Evolutionary conservation across 495 filamentous ascomycete genomes (phyloP).

Genomic region (Aspergillus baeticus): DNA sequence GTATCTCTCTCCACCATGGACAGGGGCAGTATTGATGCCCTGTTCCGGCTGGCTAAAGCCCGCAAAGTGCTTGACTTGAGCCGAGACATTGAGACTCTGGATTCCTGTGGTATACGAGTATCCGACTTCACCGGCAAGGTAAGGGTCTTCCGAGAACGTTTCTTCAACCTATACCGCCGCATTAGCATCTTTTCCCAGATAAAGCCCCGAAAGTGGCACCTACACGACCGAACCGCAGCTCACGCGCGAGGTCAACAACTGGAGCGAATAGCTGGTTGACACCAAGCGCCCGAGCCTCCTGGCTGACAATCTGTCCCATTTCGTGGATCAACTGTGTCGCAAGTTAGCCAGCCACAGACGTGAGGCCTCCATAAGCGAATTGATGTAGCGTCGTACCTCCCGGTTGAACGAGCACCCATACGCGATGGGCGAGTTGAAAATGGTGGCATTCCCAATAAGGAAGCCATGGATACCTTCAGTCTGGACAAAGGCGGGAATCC

Average conservation of each 20-base stretch:
- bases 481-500: slow-evolving; percentile 69
- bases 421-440: slow-evolving; percentile 72
- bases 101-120: slow-evolving; percentile 59
- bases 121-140: slow-evolving; percentile 60
- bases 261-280: slow-evolving; percentile 70
- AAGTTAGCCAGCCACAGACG: not conserved
- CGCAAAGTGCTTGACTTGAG: slow-evolving; percentile 70
- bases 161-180: slow-evolving; percentile 54
- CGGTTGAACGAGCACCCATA: slow-evolving; percentile 66
- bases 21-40: slow-evolving; percentile 66
- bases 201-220: not conserved
- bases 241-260: slow-evolving; percentile 63
- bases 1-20: slow-evolving; percentile 67
- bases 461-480: slow-evolving; percentile 72
- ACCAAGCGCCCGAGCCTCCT: slow-evolving; percentile 61
- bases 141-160: slow-evolving; percentile 64
- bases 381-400: slow-evolving; percentile 21
- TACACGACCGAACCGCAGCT: slow-evolving; percentile 63
- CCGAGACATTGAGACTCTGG: slow-evolving; percentile 61
- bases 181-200: not conserved
- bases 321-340: slow-evolving; percentile 46
- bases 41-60: slow-evolving; percentile 66
- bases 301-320: slow-evolving; percentile 60
- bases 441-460: slow-evolving; percentile 66
- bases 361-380: not conserved